phyloP scores from a whole-genome alignment of 805 yeast species.

The Yarrowia deformans region DNA sequence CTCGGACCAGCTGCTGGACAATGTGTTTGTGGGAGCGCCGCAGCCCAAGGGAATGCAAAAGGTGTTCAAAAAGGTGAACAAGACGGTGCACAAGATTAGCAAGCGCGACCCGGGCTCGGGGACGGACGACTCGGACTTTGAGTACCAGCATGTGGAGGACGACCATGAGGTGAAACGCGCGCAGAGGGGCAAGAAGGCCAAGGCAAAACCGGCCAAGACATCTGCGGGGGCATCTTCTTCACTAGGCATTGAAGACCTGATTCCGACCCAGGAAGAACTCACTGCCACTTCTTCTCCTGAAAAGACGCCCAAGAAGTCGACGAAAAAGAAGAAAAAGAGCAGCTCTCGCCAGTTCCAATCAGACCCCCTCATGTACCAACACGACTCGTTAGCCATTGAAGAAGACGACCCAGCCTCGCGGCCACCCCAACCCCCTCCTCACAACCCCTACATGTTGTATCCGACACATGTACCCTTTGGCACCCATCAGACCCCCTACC shows the following conservation, averaged over 20 bases:
- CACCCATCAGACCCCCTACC: slow-evolving; percentile 15
- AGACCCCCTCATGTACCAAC: slow-evolving; percentile 21
- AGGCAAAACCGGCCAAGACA: slow-evolving; percentile 1
- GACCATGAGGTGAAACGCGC: slow-evolving; percentile 27
- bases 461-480: slow-evolving; percentile 36
- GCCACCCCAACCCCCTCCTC: slow-evolving; percentile 33
- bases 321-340: slow-evolving; percentile 11
- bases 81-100: slow-evolving; percentile 32
- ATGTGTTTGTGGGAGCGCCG: slow-evolving; percentile 33
- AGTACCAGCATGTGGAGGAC: slow-evolving; percentile 37
- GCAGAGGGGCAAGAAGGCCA: slow-evolving; percentile 7
- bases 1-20: slow-evolving; percentile 23
- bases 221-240: neutral
- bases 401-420: slow-evolving; percentile 4
- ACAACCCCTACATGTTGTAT: slow-evolving; percentile 21
- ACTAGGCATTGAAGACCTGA: slow-evolving; percentile 1
- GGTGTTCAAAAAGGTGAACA: slow-evolving; percentile 27
- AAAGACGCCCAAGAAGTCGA: slow-evolving; percentile 2
- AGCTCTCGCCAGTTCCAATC: slow-evolving; percentile 26
- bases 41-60: slow-evolving; percentile 36
- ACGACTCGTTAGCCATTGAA: slow-evolving; percentile 20
- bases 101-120: slow-evolving; percentile 17
- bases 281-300: neutral
- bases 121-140: slow-evolving; percentile 23
- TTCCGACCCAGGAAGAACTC: neutral